A percentile compares a stretch with the other conserved stretches of the same genome.
Evolutionary conservation across 2,329 filamentous ascomycete genomes (phyloP).

Genomic region (Hysterium pulicare): DNA sequence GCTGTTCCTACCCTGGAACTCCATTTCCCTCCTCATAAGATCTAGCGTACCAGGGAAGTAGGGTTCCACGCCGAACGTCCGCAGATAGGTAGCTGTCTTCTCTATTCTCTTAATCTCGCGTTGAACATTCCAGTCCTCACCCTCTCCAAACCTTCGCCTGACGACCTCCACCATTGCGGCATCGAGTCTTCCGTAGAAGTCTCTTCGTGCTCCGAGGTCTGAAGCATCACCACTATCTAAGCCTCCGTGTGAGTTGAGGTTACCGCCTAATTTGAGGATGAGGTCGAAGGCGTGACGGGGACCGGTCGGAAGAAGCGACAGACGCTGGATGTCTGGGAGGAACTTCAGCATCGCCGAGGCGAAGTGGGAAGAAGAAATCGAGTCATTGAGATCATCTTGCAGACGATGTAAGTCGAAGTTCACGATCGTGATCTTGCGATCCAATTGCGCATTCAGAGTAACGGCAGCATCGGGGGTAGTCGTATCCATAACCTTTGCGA

Average conservation of each 20-base stretch:
- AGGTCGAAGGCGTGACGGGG: conserved; percentile 52
- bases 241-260: conserved; percentile 54
- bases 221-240: conserved; percentile 48
- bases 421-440: conserved; percentile 57
- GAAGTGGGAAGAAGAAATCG: conserved; percentile 52
- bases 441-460: conserved; percentile 54
- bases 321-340: conserved; percentile 51
- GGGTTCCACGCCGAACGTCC: conserved; percentile 51
- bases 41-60: conserved; percentile 53
- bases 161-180: conserved; percentile 53
- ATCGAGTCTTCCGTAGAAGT: conserved; percentile 50
- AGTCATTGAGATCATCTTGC: conserved; percentile 54
- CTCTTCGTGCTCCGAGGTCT: conserved; percentile 47
- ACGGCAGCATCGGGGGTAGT: conserved; percentile 47
- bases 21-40: conserved; percentile 44
- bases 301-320: conserved; percentile 47
- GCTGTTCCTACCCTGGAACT: conserved; percentile 25
- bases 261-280: conserved; percentile 54
- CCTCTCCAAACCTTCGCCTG: conserved; percentile 49
- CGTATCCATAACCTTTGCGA: conserved; percentile 53
- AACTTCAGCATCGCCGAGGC: conserved; percentile 54
- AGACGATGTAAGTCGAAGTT: conserved; percentile 56
- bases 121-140: conserved; percentile 51
- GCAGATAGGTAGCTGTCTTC: conserved; percentile 52
- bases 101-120: conserved; percentile 55